phyloP scores from a whole-genome alignment of 306 rosid genomes.

The Rubus parviflorus region DNA sequence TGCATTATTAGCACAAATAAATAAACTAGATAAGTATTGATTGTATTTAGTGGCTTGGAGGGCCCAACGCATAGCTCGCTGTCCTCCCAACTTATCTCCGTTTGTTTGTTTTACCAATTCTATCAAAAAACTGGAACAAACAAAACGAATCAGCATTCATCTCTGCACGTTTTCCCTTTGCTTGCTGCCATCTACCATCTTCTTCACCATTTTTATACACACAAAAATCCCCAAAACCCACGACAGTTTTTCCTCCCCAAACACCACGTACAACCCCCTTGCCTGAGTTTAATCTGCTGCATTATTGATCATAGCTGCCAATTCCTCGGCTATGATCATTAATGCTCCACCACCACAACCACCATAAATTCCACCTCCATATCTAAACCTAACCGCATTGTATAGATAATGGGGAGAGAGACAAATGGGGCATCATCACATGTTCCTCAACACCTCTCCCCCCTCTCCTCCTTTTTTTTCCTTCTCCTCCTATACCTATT shows the following conservation, averaged over 20 bases:
- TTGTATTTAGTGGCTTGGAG: not conserved
- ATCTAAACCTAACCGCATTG: not conserved
- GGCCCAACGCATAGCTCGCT: constrained; percentile 52
- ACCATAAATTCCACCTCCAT: not conserved
- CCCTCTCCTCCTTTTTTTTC: constrained; percentile 8
- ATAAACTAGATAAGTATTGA: not conserved
- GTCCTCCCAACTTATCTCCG: constrained; percentile 3
- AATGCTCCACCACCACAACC: constrained; percentile 4
- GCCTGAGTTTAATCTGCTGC: not conserved
- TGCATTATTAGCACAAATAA: not conserved
- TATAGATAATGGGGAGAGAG: constrained; percentile 35
- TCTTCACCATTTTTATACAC: constrained; percentile 21
- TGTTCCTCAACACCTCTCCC: constrained; percentile 31
- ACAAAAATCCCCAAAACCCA: constrained; percentile 21
- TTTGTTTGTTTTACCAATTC: constrained; percentile 43
- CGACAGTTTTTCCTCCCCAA: constrained; percentile 1
- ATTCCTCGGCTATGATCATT: not conserved
- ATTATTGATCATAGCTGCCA: constrained; percentile 4
- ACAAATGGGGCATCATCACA: constrained; percentile 14
- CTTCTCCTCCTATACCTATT: constrained; percentile 23
- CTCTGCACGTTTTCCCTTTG: constrained; percentile 38
- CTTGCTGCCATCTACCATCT: constrained; percentile 38
- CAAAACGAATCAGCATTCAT: constrained; percentile 24
- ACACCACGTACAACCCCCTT: not conserved
- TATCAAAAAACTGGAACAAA: constrained; percentile 15